These are phyloP conservation scores for Galerina marginata DNA, from an alignment of 768 basidiomycete genomes.

Conservation along the genomic window DNA sequence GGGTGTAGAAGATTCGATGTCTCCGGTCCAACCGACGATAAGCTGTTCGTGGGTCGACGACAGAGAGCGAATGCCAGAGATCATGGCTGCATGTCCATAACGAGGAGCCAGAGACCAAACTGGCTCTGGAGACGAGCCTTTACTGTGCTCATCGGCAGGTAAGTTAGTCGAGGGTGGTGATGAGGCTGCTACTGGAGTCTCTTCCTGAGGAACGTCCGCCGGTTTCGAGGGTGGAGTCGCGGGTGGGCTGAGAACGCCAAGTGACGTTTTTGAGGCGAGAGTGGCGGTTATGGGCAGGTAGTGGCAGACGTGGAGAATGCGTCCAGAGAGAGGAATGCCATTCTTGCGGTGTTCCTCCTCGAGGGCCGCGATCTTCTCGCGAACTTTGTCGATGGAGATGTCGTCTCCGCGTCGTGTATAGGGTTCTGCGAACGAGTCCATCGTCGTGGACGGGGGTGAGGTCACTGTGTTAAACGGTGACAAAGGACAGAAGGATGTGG, in stretches of 20 bases:
- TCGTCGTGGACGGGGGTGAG: conserved; percentile 7
- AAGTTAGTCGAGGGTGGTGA: no score
- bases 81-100: conserved; percentile 94
- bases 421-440: conserved; percentile 80
- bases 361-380: conserved; percentile 70
- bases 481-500: background rate
- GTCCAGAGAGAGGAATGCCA: conserved; percentile 79
- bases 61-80: conserved; percentile 88
- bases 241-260: conserved; percentile 72
- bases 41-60: conserved; percentile 86
- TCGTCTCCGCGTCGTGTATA: conserved; percentile 69
- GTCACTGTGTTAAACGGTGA: background rate
- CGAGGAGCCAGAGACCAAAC: conserved; percentile 80
- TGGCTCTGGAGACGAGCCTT: conserved; percentile 16
- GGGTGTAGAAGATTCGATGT: conserved; percentile 56
- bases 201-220: conserved; percentile 45
- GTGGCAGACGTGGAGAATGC: conserved; percentile 92
- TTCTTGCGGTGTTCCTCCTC: conserved; percentile 74
- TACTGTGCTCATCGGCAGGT: conserved; percentile 7
- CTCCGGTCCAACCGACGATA: conserved; percentile 94
- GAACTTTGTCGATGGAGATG: conserved; percentile 74
- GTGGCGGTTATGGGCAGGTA: conserved; percentile 83
- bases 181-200: conserved; percentile 11
- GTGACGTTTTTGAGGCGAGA: conserved; percentile 42
- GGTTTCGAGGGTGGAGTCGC: conserved; percentile 72